phyloP scores from a whole-genome alignment of 108 stramenopile species.

The Craspedostauros australis region DNA sequence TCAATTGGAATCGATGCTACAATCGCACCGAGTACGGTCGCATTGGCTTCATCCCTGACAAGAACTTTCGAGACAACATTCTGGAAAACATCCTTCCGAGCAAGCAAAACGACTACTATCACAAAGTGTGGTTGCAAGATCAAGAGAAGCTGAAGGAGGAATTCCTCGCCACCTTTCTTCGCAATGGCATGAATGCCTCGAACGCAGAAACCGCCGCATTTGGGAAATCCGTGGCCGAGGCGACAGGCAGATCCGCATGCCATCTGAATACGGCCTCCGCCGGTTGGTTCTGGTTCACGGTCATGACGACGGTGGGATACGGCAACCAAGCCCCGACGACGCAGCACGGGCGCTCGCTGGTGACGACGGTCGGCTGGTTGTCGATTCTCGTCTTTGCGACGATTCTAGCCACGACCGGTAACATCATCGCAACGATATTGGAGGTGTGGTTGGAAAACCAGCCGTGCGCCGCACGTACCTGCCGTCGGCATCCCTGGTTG shows the following conservation, averaged over 20 bases:
- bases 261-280: background rate
- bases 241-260: constrained; percentile 9
- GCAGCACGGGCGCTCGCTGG: constrained; percentile 19
- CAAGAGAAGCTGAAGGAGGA: too few species aligned
- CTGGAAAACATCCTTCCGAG: too few species aligned
- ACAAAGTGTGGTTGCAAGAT: too few species aligned
- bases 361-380: constrained; percentile 33
- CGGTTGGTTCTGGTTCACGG: constrained; percentile 28
- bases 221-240: constrained; percentile 7
- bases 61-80: too few species aligned
- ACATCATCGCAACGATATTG: constrained; percentile 12
- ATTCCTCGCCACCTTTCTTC: too few species aligned
- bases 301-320: constrained; percentile 39
- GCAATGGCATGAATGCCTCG: too few species aligned
- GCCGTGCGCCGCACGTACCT: background rate
- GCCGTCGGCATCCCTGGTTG: constrained; percentile 5
- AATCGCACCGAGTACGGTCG: too few species aligned
- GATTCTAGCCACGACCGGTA: constrained; percentile 24
- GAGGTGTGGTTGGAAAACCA: constrained; percentile 16
- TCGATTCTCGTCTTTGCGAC: constrained; percentile 26
- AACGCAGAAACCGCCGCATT: background rate
- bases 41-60: too few species aligned
- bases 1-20: too few species aligned
- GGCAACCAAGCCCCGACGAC: constrained; percentile 43
- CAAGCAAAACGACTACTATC: too few species aligned